These are phyloP conservation scores for Globisporangium yorkense DNA, from an alignment of 352 stramenopile genomes.

Conservation along the genomic window DNA sequence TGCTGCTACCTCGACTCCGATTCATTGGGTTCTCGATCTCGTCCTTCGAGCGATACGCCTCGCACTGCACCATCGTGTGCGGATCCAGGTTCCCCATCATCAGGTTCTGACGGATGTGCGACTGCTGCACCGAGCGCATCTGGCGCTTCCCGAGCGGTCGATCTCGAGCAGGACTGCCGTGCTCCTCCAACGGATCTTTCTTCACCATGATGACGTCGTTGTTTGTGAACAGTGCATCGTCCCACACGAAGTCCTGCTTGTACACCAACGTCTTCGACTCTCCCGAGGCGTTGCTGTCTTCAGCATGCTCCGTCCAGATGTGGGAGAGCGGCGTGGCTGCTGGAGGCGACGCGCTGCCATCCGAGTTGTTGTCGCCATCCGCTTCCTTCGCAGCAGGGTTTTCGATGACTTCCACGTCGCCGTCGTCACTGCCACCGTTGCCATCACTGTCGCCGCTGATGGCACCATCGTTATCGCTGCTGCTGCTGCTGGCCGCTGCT, in stretches of 20 bases:
- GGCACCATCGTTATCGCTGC: constrained; percentile 5
- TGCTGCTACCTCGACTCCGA: constrained; percentile 36
- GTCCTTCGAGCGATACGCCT: constrained; percentile 40
- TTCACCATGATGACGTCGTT: background rate
- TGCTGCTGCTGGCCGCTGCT: background rate
- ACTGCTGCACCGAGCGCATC: constrained; percentile 67
- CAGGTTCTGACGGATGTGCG: constrained; percentile 73
- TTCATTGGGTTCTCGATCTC: constrained; percentile 27
- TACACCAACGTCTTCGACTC: constrained; percentile 25
- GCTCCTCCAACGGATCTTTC: background rate
- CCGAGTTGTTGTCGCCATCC: background rate
- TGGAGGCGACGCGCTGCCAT: background rate
- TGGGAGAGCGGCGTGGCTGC: constrained; percentile 31
- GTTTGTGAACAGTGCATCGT: constrained; percentile 56
- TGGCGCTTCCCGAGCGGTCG: constrained; percentile 43
- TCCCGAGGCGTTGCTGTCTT: constrained; percentile 4
- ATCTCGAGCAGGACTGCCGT: constrained; percentile 8
- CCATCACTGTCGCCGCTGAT: constrained; percentile 3
- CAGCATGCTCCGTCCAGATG: constrained; percentile 44
- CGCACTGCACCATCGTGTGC: constrained; percentile 85
- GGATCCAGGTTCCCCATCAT: constrained; percentile 69
- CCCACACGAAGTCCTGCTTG: constrained; percentile 72
- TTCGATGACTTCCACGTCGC: constrained; percentile 15
- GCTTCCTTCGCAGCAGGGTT: background rate
- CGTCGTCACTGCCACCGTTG: constrained; percentile 1